Conservation (phyloP, 192 early-diverging fungal genomes). For the Chytriomyces confervae region DNA sequence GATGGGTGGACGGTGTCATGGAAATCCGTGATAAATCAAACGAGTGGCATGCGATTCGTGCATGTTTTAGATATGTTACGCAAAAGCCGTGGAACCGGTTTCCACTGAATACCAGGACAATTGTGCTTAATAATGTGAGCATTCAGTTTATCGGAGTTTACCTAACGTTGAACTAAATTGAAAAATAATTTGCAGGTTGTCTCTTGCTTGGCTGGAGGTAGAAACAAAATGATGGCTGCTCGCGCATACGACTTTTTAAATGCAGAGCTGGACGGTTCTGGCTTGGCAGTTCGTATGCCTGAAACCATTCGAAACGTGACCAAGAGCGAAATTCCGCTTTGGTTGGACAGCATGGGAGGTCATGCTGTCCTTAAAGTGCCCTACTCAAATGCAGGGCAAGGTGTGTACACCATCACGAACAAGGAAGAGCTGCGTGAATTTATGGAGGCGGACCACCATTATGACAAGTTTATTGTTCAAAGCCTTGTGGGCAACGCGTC, state of each 20-base stretch:
- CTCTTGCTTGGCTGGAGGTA: conserved; percentile 83
- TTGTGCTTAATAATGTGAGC: conserved; percentile 72
- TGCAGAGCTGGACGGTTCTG: conserved; percentile 74
- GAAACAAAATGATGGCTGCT: conserved; percentile 91
- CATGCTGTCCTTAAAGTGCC: conserved; percentile 89
- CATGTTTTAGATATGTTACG: conserved; percentile 86
- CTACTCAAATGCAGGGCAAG: conserved; percentile 86
- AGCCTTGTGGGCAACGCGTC: conserved; percentile 86
- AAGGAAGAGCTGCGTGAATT: conserved; percentile 76
- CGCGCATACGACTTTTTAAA: conserved; percentile 87
- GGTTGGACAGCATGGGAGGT: conserved; percentile 83
- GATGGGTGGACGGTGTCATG: conserved; percentile 79
- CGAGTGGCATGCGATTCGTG: conserved; percentile 80
- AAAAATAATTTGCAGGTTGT: conserved; percentile 75
- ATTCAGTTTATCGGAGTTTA: conserved; percentile 48
- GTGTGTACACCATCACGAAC: conserved; percentile 89
- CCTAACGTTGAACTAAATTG: conserved; percentile 81
- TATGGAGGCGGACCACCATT: conserved; percentile 78
- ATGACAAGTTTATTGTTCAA: conserved; percentile 93
- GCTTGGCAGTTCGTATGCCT: conserved; percentile 69
- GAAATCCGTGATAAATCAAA: conserved; percentile 63
- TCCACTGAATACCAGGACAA: conserved; percentile 73
- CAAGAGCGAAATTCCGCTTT: conserved; percentile 78
- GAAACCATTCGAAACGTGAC: conserved; percentile 88
- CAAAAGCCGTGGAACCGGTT: conserved; percentile 88